Evolutionary conservation across 2,329 filamentous ascomycete species (phyloP), one percentile per base, ranked within the genome.

Genomic region (Chaetomium globosum): DNA sequence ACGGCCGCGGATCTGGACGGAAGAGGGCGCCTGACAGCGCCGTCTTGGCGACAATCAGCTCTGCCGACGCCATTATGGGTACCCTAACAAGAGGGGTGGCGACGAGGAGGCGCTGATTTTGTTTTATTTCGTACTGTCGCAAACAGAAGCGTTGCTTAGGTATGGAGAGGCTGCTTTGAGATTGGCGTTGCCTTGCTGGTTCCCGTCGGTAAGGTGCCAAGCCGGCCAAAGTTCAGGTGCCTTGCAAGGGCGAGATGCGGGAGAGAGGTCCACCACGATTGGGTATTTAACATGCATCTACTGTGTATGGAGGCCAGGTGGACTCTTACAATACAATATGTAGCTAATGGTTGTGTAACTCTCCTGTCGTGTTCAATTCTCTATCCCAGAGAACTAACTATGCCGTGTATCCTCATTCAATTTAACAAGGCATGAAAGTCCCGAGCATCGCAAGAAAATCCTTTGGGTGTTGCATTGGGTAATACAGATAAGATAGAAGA

Each of bases 1-100:
- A 84, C 10, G 89, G 84, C 23, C 80, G 82, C n/a, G 90, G 89
- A 74, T 94, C 91, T 49, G 89, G 85, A 67, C 89, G 88, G 65
- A 94, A 83, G 51, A 94, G 86, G 10, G 87, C 84, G 30, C 89
- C 90, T 7, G 88, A 86, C 70, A 95, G 86, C n/a, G 89, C 86
- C 49, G 91, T 90, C 79, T 92, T 93, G 68, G 90, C 88, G 71
- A 94, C 91, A 72, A 88, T 89, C 66, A 93, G 78, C 75, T 91
- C 85, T 53, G 87, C 86, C 31, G 87, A 87, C 21, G 87, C 83
- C 87, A 91, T 90, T 59, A 67, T 36, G 21, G 28, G 10, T 36
- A n/a, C 39, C 39, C 39, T 43, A 43, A 19, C 9, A 21, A 70
- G 59, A 64, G 59, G 30, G 31, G 19, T 39, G 64, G 51, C 33